Evolutionary conservation across 2,329 filamentous ascomycete genomes (phyloP).

Genomic region (Pyrenochaeta sp.): DNA sequence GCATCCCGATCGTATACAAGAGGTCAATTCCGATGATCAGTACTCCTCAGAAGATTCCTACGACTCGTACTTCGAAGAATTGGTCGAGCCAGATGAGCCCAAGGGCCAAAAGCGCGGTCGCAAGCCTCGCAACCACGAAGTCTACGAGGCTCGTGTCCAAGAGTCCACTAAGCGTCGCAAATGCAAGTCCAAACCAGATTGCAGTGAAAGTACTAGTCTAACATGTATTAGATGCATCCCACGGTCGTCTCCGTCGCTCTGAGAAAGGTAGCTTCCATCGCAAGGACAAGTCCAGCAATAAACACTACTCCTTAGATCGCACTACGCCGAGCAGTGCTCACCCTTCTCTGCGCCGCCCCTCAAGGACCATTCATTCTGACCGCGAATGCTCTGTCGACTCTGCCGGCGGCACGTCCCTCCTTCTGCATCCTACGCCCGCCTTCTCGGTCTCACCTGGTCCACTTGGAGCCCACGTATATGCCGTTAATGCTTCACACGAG

Average conservation of each 20-base stretch:
- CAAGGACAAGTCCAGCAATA: constrained; percentile 29
- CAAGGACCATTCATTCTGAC: constrained; percentile 17
- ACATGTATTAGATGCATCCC: constrained; percentile 17
- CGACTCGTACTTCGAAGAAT: constrained; percentile 42
- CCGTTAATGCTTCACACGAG: constrained; percentile 19
- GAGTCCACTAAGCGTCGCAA: constrained; percentile 31
- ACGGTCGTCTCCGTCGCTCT: constrained; percentile 36
- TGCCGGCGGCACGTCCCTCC: neutral
- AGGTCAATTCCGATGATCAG: constrained; percentile 13
- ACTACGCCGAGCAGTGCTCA: constrained; percentile 10
- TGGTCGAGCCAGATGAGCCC: constrained; percentile 35
- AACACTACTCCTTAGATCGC: constrained; percentile 16
- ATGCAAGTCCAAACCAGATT: constrained; percentile 19
- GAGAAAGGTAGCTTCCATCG: constrained; percentile 37
- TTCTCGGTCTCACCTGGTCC: constrained; percentile 22
- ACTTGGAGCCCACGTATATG: constrained; percentile 5
- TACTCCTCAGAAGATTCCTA: constrained; percentile 27
- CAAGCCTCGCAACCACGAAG: constrained; percentile 29
- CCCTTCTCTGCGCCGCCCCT: neutral
- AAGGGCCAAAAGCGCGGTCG: constrained; percentile 28
- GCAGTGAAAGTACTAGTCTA: constrained; percentile 1
- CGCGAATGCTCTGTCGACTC: constrained; percentile 16
- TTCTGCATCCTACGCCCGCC: constrained; percentile 9
- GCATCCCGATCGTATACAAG: constrained; percentile 25
- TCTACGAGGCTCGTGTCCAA: constrained; percentile 41